A percentile compares a stretch with the other conserved stretches of the same genome.
Conservation (phyloP, 108 stramenopile species). For the Epithemia pelagica region DNA sequence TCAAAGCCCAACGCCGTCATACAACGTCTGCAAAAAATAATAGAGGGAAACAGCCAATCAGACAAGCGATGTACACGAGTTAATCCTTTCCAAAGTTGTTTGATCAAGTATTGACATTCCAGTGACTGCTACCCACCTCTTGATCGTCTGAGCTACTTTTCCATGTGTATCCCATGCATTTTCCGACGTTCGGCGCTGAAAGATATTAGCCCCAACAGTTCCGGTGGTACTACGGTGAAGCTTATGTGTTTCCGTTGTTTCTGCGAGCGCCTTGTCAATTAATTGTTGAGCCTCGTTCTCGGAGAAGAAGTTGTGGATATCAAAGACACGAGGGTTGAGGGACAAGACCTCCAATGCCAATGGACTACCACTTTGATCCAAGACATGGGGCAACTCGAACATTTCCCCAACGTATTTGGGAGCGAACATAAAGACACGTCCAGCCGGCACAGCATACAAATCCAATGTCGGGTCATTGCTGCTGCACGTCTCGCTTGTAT, state of each 20-base stretch:
- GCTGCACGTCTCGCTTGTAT: background rate
- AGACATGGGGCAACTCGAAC: conserved; percentile 70
- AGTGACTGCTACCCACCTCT: conserved; percentile 39
- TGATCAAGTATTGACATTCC: too few species aligned
- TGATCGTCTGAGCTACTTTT: conserved; percentile 49
- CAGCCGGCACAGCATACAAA: conserved; percentile 81
- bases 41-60: background rate
- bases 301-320: conserved; percentile 79
- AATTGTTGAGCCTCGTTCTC: conserved; percentile 45
- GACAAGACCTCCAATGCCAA: conserved; percentile 69
- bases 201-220: conserved; percentile 33
- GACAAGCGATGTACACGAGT: background rate
- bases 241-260: conserved; percentile 49
- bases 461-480: conserved; percentile 17
- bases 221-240: conserved; percentile 71
- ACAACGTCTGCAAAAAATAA: conserved; percentile 29
- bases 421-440: conserved; percentile 83
- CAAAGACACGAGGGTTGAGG: conserved; percentile 70
- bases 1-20: conserved; percentile 76
- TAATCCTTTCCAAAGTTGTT: too few species aligned
- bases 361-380: conserved; percentile 26
- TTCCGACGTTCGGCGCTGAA: conserved; percentile 54
- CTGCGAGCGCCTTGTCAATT: conserved; percentile 50
- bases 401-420: conserved; percentile 76
- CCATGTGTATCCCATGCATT: conserved; percentile 89